These are phyloP conservation scores for Nicotiana rustica DNA, from an alignment of 305 asterid species.

Conservation along the genomic window DNA sequence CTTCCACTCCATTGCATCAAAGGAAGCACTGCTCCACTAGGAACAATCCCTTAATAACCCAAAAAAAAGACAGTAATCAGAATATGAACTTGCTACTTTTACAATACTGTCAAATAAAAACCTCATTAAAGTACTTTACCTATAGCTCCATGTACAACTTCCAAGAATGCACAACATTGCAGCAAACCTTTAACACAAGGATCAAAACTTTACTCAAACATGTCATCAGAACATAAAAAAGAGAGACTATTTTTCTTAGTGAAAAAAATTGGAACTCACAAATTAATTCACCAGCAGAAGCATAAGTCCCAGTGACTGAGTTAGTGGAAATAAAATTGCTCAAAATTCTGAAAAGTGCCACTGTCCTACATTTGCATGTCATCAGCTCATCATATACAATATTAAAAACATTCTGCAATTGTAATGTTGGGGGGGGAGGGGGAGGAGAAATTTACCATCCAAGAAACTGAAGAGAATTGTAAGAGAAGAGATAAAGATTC, in stretches of 20 bases:
- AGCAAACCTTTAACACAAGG: constrained; percentile 57
- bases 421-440: neutral
- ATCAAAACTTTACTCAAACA: constrained; percentile 4
- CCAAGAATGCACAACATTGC: constrained; percentile 88
- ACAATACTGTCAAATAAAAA: constrained; percentile 5
- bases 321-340: constrained; percentile 55
- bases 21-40: constrained; percentile 83
- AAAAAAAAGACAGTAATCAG: constrained; percentile 19
- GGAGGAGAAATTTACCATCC: constrained; percentile 63
- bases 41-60: constrained; percentile 76
- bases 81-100: neutral
- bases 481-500: constrained; percentile 65
- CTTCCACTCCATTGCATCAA: constrained; percentile 98
- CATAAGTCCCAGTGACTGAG: constrained; percentile 64
- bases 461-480: constrained; percentile 66
- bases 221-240: constrained; percentile 30
- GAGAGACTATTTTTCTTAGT: neutral
- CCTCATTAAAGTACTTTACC: constrained; percentile 52
- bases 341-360: constrained; percentile 63
- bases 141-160: constrained; percentile 87
- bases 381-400: constrained; percentile 5
- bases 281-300: constrained; percentile 75
- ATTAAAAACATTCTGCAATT: constrained; percentile 16
- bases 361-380: constrained; percentile 55
- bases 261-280: constrained; percentile 49